Evolutionary conservation across 345 rosid genomes (phyloP), one percentile per base, ranked within the genome.

Genomic region (Dipteronia sinensis): DNA sequence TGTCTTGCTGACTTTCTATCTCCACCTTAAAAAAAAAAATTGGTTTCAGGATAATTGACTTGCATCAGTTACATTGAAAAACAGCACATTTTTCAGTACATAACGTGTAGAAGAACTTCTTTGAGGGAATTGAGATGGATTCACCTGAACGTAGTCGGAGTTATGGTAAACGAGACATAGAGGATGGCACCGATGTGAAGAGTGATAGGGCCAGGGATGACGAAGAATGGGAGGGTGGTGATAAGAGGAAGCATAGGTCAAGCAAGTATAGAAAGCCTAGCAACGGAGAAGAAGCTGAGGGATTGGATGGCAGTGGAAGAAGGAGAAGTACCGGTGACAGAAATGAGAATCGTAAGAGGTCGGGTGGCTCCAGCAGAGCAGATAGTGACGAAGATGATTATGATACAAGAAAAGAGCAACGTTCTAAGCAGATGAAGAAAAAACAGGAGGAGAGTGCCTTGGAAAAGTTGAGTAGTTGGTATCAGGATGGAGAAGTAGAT

Each of bases 371-470:
- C 53, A 82, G 83, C 69, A 87, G 84, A 78, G 79, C 64, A 2
- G 90, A 78, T 13, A 92, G 92, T 2, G 92, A 92, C 38, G 97
- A 92, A 66, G 97, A 92, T 76, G 94, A 92, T 76, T 86, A 85
- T 59, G 93, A 89, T 63, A 58, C 76, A 19, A 84, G 84, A 73
- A 90, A 87, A 71, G 88, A 86, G 42, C 73, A 72, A 3, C 88
- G 89, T 25, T 76, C 88, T 6, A 90, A 87, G 83, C 88, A 83
- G 82, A 42, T 84, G 79, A 96, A 90, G 93, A 94, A 82, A 84
- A 94, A 89, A 72, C 94, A 84, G 78, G 98, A 96, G 87, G 98
- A 96, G 82, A 91, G 98, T 78, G 89, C 97, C 82, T 82, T 96
- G 85, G 98, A 96, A 47, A 89, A 89, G 82, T 72, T 94, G 74